Evolutionary conservation across 768 basidiomycete genomes (phyloP), one percentile per base, ranked within the genome.

Genomic region (Infundibulicybe gibba): DNA sequence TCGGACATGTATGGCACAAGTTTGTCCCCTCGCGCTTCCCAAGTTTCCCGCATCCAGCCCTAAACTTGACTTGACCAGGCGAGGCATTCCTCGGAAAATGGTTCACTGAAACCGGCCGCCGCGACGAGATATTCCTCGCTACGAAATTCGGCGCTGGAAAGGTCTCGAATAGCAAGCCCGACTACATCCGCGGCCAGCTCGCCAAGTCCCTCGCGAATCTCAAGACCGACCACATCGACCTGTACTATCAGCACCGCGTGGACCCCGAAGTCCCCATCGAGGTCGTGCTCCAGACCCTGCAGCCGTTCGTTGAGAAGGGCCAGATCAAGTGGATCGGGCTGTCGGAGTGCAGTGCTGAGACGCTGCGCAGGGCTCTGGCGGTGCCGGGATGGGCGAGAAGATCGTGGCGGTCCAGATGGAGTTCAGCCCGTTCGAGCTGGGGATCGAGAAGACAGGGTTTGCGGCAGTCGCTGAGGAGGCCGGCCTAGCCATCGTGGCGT

Each of bases 311-410:
- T 56, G 74, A 33, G 41, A 32, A 40, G 3, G 57, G 60, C 19
- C 62, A 59, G 43, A 59, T 67, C 32, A 55, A 55, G 40, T 65
- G 62, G 56, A 46, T 70, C n/a, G 69, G 69, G 15, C 49, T 70
- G 31, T 62, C 59, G 31, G 67, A 70, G 50, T 60, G 57, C 47
- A 64, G 59, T 19, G 51, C 51, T 5, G 52, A 50, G 35, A 59
- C 60, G 19, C 49, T 69, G 21, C 50, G 60, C n/a, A 51, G 66
- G 10, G 68, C 66, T n/a, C 52, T 50, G 40, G 61, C 63, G 3
- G 61, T 65, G 3, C 52, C 47, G 8, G 58, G 55, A 45, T 64
- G 3, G 54, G 60, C 2, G 64, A 62, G 16, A 51, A 57, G 46
- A 49, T 61, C 25, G 47, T 63, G 10, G 65, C 64, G 2, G 49